Evolutionary conservation across 371 early-diverging fungal genomes (phyloP).

Genomic region (Mucor racemosus): DNA sequence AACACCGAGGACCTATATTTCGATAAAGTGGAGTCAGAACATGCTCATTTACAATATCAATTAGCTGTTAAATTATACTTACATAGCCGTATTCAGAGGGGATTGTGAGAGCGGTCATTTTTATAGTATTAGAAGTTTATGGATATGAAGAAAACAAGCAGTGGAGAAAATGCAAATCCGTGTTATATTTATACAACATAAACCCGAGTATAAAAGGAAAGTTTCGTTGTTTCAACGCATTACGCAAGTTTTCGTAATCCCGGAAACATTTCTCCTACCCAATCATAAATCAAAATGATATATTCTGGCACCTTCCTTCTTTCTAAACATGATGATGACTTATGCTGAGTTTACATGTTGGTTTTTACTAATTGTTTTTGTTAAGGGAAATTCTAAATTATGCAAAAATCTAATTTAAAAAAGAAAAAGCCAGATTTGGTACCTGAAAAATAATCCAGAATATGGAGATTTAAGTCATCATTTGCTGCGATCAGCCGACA

Average conservation of each 20-base stretch:
- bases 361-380: too few species aligned
- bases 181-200: background rate
- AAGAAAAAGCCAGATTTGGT: background rate
- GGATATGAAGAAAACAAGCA: background rate
- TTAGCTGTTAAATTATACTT: conserved; percentile 15
- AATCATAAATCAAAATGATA: background rate
- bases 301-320: conserved; percentile 8
- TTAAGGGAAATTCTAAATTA: background rate
- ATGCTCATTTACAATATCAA: background rate
- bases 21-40: background rate
- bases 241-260: conserved; percentile 26
- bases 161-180: background rate
- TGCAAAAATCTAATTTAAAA: background rate
- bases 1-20: conserved; percentile 46
- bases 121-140: background rate
- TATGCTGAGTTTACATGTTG: too few species aligned
- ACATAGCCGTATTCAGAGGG: conserved; percentile 70
- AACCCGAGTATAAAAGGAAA: conserved; percentile 5
- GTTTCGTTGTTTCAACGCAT: conserved; percentile 9
- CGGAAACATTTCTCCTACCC: background rate
- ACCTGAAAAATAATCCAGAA: background rate
- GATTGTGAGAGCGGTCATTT: conserved; percentile 50
- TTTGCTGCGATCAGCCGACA: conserved; percentile 1
- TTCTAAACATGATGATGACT: too few species aligned
- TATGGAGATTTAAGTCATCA: background rate